These are phyloP conservation scores for Monosporascus sp. DNA, from an alignment of 2,329 filamentous ascomycete species.

Conservation along the genomic window DNA sequence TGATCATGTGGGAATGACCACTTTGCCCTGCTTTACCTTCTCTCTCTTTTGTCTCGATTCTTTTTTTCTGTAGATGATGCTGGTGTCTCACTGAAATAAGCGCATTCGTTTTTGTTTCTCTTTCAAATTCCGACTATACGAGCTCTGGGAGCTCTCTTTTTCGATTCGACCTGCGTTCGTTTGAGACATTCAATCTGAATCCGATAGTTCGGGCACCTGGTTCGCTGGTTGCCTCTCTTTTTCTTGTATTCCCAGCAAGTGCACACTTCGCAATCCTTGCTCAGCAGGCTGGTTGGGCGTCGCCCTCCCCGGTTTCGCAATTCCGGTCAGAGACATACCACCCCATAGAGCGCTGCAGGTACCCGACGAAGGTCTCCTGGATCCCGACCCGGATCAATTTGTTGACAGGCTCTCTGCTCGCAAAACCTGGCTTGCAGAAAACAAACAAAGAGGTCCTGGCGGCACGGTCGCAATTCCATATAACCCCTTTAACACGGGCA, in stretches of 20 bases:
- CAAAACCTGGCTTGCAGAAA: constrained; percentile 10
- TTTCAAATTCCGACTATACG: neutral
- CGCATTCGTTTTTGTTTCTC: neutral
- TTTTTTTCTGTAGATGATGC: neutral
- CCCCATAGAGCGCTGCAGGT: constrained; percentile 12
- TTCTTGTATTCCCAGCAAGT: neutral
- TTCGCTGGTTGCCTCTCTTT: neutral
- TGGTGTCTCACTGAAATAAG: neutral
- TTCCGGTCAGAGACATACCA: constrained; percentile 10
- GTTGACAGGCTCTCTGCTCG: constrained; percentile 8
- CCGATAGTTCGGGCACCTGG: no score
- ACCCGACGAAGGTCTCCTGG: constrained; percentile 6
- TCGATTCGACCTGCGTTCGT: neutral
- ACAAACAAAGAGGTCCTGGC: neutral
- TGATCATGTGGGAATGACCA: neutral
- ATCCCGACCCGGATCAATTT: constrained; percentile 16
- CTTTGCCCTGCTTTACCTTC: neutral
- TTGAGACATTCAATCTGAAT: neutral
- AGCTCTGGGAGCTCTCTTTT: neutral
- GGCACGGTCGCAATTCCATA: neutral
- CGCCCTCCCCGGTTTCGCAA: neutral
- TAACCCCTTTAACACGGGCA: neutral
- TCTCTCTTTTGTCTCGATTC: neutral
- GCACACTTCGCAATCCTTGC: neutral
- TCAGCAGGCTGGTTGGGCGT: constrained; percentile 9